Evolutionary conservation across 768 basidiomycete genomes (phyloP).

Genomic region (Boletus fagicola): DNA sequence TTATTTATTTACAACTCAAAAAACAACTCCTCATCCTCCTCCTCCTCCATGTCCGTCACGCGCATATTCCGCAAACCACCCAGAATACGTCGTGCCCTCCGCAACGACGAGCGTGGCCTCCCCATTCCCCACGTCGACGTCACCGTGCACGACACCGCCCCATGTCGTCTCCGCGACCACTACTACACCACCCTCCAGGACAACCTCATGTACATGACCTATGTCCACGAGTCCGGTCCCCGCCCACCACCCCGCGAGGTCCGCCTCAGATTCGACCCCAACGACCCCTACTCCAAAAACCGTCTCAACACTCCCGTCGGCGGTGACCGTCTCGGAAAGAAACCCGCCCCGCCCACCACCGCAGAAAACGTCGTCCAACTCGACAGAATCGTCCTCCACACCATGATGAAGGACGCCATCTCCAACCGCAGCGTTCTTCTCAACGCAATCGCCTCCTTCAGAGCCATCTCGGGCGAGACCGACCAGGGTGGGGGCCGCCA

Average conservation of each 20-base stretch:
- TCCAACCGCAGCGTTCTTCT: constrained; percentile 69
- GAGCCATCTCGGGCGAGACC: constrained; percentile 84
- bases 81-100: constrained; percentile 42
- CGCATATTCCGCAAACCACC: constrained; percentile 57
- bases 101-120: constrained; percentile 53
- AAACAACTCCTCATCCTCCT: not conserved
- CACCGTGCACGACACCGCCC: constrained; percentile 65
- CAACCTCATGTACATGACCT: constrained; percentile 93
- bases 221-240: constrained; percentile 67
- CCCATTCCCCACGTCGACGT: constrained; percentile 72
- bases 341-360: constrained; percentile 62
- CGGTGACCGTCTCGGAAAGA: constrained; percentile 64
- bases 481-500: constrained; percentile 69
- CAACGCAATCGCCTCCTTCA: constrained; percentile 82
- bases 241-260: constrained; percentile 55
- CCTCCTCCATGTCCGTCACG: constrained; percentile 20
- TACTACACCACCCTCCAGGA: constrained; percentile 81
- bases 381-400: constrained; percentile 83
- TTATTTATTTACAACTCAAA: not conserved
- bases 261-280: constrained; percentile 68
- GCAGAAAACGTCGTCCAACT: constrained; percentile 70
- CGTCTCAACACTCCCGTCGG: constrained; percentile 74
- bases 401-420: constrained; percentile 80
- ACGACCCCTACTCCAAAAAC: constrained; percentile 80
- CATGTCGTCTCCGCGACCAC: constrained; percentile 76